These are phyloP conservation scores for Fusarium sp. DNA, from an alignment of 2,329 filamentous ascomycete genomes.

Conservation along the genomic window DNA sequence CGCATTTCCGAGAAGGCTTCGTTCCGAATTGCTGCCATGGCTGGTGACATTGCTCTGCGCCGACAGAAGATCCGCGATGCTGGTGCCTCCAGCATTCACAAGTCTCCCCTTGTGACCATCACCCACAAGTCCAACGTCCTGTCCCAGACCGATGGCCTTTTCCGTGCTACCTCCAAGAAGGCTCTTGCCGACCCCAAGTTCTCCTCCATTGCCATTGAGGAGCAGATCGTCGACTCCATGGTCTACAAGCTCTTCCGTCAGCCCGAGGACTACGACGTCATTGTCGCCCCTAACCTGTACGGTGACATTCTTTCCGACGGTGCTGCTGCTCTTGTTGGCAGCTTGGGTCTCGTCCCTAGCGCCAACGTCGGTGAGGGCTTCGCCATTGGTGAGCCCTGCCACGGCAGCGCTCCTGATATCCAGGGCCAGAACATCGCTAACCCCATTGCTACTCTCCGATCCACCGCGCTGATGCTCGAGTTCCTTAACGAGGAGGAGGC, in stretches of 20 bases:
- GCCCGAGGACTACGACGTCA: constrained; percentile 94
- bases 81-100: constrained; percentile 69
- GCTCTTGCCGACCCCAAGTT: constrained; percentile 77
- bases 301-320: constrained; percentile 97
- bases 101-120: constrained; percentile 84
- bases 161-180: constrained; percentile 81
- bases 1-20: constrained; percentile 90
- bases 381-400: constrained; percentile 97
- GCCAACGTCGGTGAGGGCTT: constrained; percentile 96
- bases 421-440: constrained; percentile 93
- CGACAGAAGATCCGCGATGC: constrained; percentile 81
- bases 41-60: constrained; percentile 91
- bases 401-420: constrained; percentile 95
- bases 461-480: constrained; percentile 94
- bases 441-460: constrained; percentile 93
- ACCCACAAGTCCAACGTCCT: constrained; percentile 99
- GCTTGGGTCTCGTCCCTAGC: constrained; percentile 89
- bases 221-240: constrained; percentile 99
- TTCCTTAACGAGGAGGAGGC: constrained; percentile 90
- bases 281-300: constrained; percentile 97
- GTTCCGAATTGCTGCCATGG: constrained; percentile 89
- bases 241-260: constrained; percentile 99
- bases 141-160: constrained; percentile 94
- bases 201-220: constrained; percentile 76
- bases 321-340: constrained; percentile 92